A percentile compares a stretch with the other conserved stretches of the same genome.
Conservation (phyloP, 768 basidiomycete species). For the Auricularia cornea region DNA sequence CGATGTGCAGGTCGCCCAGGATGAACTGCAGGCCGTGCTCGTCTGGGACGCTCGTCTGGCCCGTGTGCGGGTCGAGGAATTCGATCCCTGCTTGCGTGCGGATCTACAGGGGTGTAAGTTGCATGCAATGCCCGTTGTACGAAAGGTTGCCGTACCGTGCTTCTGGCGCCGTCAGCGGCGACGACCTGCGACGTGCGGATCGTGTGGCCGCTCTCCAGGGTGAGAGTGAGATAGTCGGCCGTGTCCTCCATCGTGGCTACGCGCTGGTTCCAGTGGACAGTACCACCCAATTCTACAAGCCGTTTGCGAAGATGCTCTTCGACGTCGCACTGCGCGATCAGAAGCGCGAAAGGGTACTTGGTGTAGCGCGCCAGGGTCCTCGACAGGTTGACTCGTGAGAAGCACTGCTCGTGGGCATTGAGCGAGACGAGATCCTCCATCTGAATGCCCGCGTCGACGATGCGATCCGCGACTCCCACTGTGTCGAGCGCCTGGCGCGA, state of each 20-base stretch:
- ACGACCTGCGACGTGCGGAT: constrained; percentile 39
- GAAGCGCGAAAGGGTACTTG: constrained; percentile 34
- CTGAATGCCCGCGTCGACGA: constrained; percentile 29
- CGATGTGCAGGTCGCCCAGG: constrained; percentile 39
- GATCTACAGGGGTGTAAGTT: constrained; percentile 21
- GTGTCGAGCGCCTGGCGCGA: constrained; percentile 37
- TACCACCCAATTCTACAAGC: constrained; percentile 24
- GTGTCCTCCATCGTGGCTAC: constrained; percentile 24
- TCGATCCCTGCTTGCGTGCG: constrained; percentile 33
- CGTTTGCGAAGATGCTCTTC: constrained; percentile 34
- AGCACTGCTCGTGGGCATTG: constrained; percentile 9
- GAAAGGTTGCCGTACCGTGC: constrained; percentile 14
- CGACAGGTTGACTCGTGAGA: constrained; percentile 25
- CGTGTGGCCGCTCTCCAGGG: constrained; percentile 37
- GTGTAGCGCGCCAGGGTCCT: constrained; percentile 30
- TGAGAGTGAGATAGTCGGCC: constrained; percentile 26
- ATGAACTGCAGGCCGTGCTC: constrained; percentile 32
- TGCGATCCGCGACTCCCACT: constrained; percentile 32
- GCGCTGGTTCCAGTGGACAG: constrained; percentile 30
- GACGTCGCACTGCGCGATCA: constrained; percentile 37
- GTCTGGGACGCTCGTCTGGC: constrained; percentile 15
- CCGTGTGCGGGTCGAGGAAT: constrained; percentile 36
- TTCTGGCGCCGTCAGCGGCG: constrained; percentile 44
- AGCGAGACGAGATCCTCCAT: not conserved
- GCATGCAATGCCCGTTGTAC: no score